Conservation (phyloP, 495 filamentous ascomycete genomes). For the Aspergillus affinis region DNA sequence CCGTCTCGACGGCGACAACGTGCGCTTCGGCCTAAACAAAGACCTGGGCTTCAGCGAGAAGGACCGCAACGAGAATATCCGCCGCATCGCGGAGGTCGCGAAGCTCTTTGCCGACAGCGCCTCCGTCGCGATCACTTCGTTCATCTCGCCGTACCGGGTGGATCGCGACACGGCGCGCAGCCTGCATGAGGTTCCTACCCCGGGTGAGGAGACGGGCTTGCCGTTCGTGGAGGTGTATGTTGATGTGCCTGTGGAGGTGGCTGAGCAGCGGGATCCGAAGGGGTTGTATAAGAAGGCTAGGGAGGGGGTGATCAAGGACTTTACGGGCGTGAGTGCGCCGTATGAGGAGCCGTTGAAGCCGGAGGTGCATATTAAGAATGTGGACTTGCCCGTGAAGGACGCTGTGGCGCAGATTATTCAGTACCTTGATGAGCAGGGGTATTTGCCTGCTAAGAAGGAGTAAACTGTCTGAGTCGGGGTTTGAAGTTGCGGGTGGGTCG, state of each 20-base stretch:
- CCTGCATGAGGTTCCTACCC: slow-evolving; percentile 62
- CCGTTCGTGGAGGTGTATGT: slow-evolving; percentile 93
- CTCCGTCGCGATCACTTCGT: slow-evolving; percentile 86
- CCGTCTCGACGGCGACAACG: slow-evolving; percentile 96
- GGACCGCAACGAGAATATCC: slow-evolving; percentile 96
- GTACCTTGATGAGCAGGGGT: slow-evolving; percentile 67
- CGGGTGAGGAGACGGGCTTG: slow-evolving; percentile 55
- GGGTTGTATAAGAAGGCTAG: slow-evolving; percentile 96
- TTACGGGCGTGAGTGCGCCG: slow-evolving; percentile 87
- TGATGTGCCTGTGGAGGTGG: slow-evolving; percentile 81
- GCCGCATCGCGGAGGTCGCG: slow-evolving; percentile 92
- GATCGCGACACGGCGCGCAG: slow-evolving; percentile 80
- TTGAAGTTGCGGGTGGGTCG: slow-evolving; percentile 1
- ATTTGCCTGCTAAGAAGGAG: slow-evolving; percentile 54
- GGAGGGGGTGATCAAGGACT: slow-evolving; percentile 91
- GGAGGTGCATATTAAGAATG: slow-evolving; percentile 81
- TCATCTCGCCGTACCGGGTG: slow-evolving; percentile 90
- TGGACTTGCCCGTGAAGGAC: slow-evolving; percentile 76
- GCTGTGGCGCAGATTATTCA: slow-evolving; percentile 78
- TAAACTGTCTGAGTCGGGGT: slow-evolving; percentile 17
- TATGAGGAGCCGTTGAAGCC: slow-evolving; percentile 88
- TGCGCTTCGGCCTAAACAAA: slow-evolving; percentile 96
- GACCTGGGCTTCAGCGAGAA: slow-evolving; percentile 91
- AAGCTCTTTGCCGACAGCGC: slow-evolving; percentile 93
- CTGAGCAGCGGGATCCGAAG: slow-evolving; percentile 96